Conservation (phyloP, 176 grass and related monocot species). For the Oryza officinalis region DNA sequence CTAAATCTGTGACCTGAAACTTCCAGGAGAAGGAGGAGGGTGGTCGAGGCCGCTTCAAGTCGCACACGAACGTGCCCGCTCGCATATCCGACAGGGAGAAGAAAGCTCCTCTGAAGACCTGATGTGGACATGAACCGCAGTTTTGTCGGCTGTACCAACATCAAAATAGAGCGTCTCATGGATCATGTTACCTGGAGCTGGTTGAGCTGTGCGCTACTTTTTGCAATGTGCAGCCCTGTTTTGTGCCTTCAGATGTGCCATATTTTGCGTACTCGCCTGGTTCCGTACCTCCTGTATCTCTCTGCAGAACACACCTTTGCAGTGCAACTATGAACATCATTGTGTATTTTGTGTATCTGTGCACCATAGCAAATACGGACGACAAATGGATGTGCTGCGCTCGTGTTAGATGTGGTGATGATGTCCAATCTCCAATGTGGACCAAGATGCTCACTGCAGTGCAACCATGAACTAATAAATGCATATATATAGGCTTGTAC, state of each 20-base stretch:
- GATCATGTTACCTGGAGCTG: constrained; percentile 1
- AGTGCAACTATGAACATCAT: not conserved
- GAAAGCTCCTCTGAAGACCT: constrained; percentile 90
- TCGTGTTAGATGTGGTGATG: not conserved
- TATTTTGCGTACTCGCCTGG: not conserved
- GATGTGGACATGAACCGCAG: not conserved
- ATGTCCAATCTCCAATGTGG: not conserved
- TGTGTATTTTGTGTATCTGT: not conserved
- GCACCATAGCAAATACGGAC: not conserved
- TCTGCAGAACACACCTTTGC: not conserved
- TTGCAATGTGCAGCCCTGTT: constrained; percentile 22
- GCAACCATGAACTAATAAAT: too few species aligned
- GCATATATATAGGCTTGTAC: too few species aligned
- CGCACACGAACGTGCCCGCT: constrained; percentile 71
- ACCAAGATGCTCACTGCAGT: not conserved
- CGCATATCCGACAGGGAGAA: constrained; percentile 91
- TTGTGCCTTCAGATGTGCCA: constrained; percentile 21
- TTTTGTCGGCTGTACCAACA: not conserved
- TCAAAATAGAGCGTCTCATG: not conserved
- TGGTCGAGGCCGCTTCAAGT: constrained; percentile 88
- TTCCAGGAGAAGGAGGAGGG: constrained; percentile 81
- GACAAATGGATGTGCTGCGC: not conserved
- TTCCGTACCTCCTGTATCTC: not conserved
- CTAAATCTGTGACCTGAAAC: constrained; percentile 31
- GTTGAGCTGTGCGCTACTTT: constrained; percentile 32